Percentiles rank a stretch among this genome's conserved stretches.
These are phyloP conservation scores for Fusarium sp. DNA, from an alignment of 2,329 filamentous ascomycete species.

Conservation along the genomic window DNA sequence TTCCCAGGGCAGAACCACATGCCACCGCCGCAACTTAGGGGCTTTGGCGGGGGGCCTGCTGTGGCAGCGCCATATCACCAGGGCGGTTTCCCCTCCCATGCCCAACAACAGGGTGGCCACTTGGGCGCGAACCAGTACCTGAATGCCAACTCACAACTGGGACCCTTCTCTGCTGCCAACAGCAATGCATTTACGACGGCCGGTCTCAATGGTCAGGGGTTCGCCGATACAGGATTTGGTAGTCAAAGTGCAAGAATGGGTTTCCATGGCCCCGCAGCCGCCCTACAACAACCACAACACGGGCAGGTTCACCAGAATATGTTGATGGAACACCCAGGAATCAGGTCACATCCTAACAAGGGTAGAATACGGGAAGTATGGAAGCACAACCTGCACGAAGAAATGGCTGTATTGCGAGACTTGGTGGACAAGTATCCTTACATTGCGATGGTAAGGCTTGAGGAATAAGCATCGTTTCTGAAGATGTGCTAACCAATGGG, in stretches of 20 bases:
- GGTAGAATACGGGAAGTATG: constrained; percentile 95
- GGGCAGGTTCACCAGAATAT: constrained; percentile 56
- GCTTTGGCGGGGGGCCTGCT: constrained; percentile 53
- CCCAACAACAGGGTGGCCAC: constrained; percentile 62
- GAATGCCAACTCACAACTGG: constrained; percentile 74
- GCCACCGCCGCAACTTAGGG: constrained; percentile 55
- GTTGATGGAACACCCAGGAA: constrained; percentile 57
- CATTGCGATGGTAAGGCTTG: constrained; percentile 87
- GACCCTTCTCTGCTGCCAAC: constrained; percentile 71
- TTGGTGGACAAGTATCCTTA: constrained; percentile 93
- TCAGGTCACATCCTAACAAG: constrained; percentile 71
- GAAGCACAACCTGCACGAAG: constrained; percentile 89
- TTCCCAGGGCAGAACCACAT: constrained; percentile 38
- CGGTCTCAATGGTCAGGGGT: constrained; percentile 67
- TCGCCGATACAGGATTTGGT: constrained; percentile 77
- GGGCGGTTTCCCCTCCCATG: constrained; percentile 64
- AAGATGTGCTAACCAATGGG: constrained; percentile 28
- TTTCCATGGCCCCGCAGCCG: constrained; percentile 72
- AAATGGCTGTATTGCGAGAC: constrained; percentile 86
- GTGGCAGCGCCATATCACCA: constrained; percentile 57
- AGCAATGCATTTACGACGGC: constrained; percentile 68
- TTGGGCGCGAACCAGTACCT: constrained; percentile 79
- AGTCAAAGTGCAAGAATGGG: constrained; percentile 90
- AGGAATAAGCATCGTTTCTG: not conserved
- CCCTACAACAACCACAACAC: constrained; percentile 70